Base-by-base conservation (phyloP, 306 rosid genomes). In the Cucurbita pepo region DNA sequence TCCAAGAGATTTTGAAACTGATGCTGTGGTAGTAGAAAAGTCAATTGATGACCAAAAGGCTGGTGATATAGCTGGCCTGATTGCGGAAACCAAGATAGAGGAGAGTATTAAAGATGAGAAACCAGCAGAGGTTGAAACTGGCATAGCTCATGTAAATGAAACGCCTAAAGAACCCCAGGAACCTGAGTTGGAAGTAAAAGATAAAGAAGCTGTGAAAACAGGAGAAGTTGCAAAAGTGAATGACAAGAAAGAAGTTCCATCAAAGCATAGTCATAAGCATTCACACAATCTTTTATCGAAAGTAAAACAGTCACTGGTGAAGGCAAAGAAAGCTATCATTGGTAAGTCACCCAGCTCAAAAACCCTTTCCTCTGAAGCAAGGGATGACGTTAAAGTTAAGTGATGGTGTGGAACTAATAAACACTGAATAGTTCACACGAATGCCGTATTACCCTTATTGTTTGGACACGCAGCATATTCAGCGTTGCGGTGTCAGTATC, bases 281-380 rank as follows among this genome's bases (percentile, higher is more conserved):
- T 85, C 97, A 74, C 85, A 83, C 75, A 89, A 85, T 82, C 74
- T 88, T 18, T 76, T 91, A 50, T 87, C 95, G 48, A 91, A 91
- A 86, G 92, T 91, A 62, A 91, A 91, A 69, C 95, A 88, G 69
- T 83, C 95, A 54, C 82, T 91, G 9, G 97, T 82, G 72, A 91
- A 91, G 75, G 97, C 94, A 77, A 91, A 84, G 84, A 91, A 91
- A 80, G 97, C 97, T 14, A 86, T 91, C 70, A 91, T 83, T 43
- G 92, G 92, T 13, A 91, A 85, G 79, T 88, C 95, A 53, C 95
- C 97, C 22, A 80, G 84, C 78, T 90, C 95, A 72, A 88, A 88
- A 75, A 85, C 83, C 53, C 78, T 80, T 45, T 34, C 89, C 38
- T 78, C 91, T 3, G 88, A 88, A 25, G 45, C 86, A 81, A 88